Evolutionary conservation across 352 stramenopile genomes (phyloP).

Genomic region (Phytophthora capsici): DNA sequence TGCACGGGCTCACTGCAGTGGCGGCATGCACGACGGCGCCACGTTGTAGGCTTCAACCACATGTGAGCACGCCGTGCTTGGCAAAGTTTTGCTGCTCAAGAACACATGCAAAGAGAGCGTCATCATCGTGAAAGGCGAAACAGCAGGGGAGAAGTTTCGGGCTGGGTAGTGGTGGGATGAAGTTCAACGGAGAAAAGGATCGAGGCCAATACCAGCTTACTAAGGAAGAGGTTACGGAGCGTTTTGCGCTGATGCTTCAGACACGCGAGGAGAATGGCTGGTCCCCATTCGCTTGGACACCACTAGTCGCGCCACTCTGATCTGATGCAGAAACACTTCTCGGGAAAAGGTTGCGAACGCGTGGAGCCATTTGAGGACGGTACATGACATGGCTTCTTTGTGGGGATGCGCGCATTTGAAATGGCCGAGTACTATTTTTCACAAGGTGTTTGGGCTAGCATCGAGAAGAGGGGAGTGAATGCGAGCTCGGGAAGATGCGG

Average conservation of each 20-base stretch:
- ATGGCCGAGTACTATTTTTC: conserved; percentile 4
- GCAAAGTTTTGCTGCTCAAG: not conserved
- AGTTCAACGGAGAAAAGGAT: conserved; percentile 14
- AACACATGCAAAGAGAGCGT: not conserved
- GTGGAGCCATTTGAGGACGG: conserved; percentile 9
- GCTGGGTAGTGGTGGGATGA: conserved; percentile 9
- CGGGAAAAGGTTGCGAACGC: not conserved
- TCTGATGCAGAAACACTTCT: no score
- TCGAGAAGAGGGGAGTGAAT: not conserved
- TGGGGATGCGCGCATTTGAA: not conserved
- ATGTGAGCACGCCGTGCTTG: not conserved
- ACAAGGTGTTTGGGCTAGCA: not conserved
- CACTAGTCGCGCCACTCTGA: conserved; percentile 15
- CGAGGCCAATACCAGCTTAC: not conserved
- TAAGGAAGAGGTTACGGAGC: conserved; percentile 1
- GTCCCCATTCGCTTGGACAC: not conserved
- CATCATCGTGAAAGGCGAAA: conserved; percentile 7
- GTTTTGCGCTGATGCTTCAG: not conserved
- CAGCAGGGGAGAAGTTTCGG: conserved; percentile 10
- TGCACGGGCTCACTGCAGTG: conserved; percentile 3
- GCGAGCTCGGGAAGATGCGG: not conserved
- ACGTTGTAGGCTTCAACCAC: not conserved
- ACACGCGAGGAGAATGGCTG: conserved; percentile 3
- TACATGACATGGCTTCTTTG: conserved; percentile 1
- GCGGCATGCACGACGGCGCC: not conserved